Percentiles rank a stretch among this genome's conserved stretches.
Evolutionary conservation across 2,329 filamentous ascomycete species (phyloP).

Genomic region (Bipolaris gigantea): DNA sequence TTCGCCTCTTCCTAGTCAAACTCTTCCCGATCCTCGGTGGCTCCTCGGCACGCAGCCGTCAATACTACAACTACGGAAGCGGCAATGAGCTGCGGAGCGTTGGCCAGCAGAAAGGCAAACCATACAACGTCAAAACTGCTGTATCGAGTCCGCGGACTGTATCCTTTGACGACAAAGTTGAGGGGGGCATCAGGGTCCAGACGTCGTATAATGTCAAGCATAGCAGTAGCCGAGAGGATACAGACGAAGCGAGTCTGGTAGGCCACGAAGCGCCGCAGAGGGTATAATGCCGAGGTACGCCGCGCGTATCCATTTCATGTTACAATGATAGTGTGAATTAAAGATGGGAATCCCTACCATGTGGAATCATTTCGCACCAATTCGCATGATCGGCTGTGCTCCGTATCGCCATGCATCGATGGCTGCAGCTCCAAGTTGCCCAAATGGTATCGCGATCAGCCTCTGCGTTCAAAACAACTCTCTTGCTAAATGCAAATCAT

Average conservation of each 20-base stretch:
- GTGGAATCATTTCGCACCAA: neutral
- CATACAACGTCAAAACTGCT: slow-evolving; percentile 11
- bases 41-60: slow-evolving; percentile 31
- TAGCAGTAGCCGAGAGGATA: slow-evolving; percentile 14
- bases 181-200: slow-evolving; percentile 23
- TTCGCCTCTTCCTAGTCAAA: slow-evolving; percentile 44
- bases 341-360: neutral
- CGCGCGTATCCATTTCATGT: neutral
- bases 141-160: slow-evolving; percentile 3
- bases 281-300: neutral
- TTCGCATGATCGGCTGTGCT: neutral
- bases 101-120: slow-evolving; percentile 10
- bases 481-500: neutral
- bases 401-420: too few species aligned
- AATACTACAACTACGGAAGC: slow-evolving; percentile 33
- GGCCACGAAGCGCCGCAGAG: slow-evolving; percentile 4
- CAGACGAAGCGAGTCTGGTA: slow-evolving; percentile 24
- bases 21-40: slow-evolving; percentile 43
- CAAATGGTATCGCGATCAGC: neutral
- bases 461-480: neutral
- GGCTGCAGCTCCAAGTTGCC: neutral
- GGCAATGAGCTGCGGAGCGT: slow-evolving; percentile 24
- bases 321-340: neutral
- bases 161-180: slow-evolving; percentile 5
- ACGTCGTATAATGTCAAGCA: slow-evolving; percentile 24